phyloP scores from a whole-genome alignment of 1,139 yeast genomes.

The Lipomyces yarrowii region DNA sequence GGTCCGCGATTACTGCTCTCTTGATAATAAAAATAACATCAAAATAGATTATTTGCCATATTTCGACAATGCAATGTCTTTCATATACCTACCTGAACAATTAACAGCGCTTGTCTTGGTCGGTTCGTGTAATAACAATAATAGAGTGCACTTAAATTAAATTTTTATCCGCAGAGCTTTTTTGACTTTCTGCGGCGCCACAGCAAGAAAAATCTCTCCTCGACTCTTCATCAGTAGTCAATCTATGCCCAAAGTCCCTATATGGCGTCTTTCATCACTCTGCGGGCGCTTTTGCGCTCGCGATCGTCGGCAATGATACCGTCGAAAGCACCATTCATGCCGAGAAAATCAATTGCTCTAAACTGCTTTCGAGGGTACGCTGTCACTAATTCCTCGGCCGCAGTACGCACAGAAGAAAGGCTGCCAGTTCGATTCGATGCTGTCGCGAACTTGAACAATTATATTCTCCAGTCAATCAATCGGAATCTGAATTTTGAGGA shows the following conservation, averaged over 20 bases:
- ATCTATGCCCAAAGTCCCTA: background rate
- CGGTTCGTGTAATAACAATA: too few relatives aligned
- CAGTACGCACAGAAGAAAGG: background rate
- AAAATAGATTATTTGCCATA: too few relatives aligned
- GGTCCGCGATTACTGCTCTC: background rate
- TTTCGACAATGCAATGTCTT: too few relatives aligned
- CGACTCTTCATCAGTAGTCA: background rate
- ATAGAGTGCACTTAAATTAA: too few relatives aligned
- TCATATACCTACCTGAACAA: too few relatives aligned
- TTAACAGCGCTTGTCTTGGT: too few relatives aligned
- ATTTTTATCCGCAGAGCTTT: background rate
- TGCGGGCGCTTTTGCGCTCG: background rate
- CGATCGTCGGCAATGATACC: background rate
- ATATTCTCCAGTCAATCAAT: background rate
- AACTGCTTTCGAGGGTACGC: background rate
- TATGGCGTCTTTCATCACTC: background rate
- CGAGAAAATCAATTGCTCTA: background rate
- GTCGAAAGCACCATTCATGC: background rate
- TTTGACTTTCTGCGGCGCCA: background rate
- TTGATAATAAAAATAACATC: too few relatives aligned
- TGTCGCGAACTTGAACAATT: background rate
- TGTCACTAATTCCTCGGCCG: background rate
- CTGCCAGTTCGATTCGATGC: background rate
- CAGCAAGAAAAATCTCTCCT: background rate
- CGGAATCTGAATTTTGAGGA: constrained; percentile 3